Conservation (phyloP, 1,284 basidiomycete genomes). For the Apiotrichum porosum region DNA sequence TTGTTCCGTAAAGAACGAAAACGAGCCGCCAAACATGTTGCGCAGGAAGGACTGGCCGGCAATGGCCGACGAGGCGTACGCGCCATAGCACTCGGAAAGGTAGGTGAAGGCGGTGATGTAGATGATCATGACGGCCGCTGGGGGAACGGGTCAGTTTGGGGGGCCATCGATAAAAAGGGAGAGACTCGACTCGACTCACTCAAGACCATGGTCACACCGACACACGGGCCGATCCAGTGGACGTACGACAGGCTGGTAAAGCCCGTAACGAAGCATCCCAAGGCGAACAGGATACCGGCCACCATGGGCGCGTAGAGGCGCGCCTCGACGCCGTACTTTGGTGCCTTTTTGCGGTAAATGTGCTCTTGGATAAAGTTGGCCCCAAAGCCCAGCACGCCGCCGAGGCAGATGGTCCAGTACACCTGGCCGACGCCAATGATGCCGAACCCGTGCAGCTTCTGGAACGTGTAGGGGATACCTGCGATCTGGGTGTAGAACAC, state of each 20-base stretch:
- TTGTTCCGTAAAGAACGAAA: constrained; percentile 17
- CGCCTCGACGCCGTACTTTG: constrained; percentile 63
- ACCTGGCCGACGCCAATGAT: constrained; percentile 60
- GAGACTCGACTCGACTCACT: background rate
- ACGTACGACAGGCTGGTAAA: constrained; percentile 35
- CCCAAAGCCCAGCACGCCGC: constrained; percentile 57
- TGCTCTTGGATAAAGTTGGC: constrained; percentile 63
- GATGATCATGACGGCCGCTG: constrained; percentile 17
- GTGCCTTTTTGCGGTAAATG: constrained; percentile 52
- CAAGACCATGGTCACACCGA: background rate
- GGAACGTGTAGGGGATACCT: constrained; percentile 62
- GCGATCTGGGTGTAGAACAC: constrained; percentile 66
- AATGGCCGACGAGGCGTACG: constrained; percentile 14
- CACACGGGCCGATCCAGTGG: constrained; percentile 31
- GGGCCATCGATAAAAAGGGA: background rate
- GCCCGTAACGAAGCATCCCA: constrained; percentile 57
- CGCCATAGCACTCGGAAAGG: constrained; percentile 18
- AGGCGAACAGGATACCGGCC: constrained; percentile 60
- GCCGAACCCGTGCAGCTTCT: constrained; percentile 61
- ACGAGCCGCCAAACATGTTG: constrained; percentile 13
- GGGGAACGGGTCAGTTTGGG: background rate
- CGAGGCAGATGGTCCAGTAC: constrained; percentile 59
- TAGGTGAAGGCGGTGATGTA: constrained; percentile 1
- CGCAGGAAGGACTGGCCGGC: constrained; percentile 12
- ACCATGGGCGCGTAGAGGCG: constrained; percentile 63